Evolutionary conservation across 179 eudicot genomes (phyloP), one percentile per base, ranked within the genome.

Genomic region (Gypsophila paniculata): DNA sequence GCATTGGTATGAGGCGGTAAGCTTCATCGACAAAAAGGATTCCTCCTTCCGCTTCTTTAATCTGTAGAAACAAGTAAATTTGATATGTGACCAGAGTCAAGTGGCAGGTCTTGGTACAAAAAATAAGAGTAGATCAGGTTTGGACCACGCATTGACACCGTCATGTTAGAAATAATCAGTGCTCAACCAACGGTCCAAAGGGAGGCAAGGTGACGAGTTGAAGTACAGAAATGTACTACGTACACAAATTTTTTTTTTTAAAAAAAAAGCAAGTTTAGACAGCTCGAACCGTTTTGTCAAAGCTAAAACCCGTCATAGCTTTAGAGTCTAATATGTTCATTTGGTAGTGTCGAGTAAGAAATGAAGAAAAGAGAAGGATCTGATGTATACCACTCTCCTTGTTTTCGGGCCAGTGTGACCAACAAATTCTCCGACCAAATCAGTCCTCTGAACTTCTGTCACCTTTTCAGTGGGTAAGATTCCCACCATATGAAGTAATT

Each of bases 331-430:
- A 49, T 22, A 22, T 61, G 34, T 61, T 65, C 14, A 67, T 25
- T 2, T 59, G 32, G 12, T 44, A 18, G 77, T 9, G 53, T 17
- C 38, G n/a, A 44, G 39, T n/a, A 5, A 17, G 34, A 12, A 70
- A 42, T 39, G 17, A 72, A 62, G 14, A 29, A 42, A 10, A 25
- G 8, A 1, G 29, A 14, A 12, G 69, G 68, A 53, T 39, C 17
- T 8, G 65, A 44, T 34, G 25, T 66, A 36, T 82, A 90, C 97
- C 99, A 87, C 87, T 84, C 87, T 88, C 82, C 96, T 85, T 49
- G 99, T 94, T 77, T 91, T 90, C 14, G 96, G 96, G 68, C 99
- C 96, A 3, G 99, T 94, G 71, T 94, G 99, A 75, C 99, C 99
- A 75, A 91, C 95, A 70, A 90, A 94, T 82, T 94, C 97, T 46